These are phyloP conservation scores for Oenanthe sinensis DNA, from an alignment of 129 eudicot genomes.

Conservation along the genomic window DNA sequence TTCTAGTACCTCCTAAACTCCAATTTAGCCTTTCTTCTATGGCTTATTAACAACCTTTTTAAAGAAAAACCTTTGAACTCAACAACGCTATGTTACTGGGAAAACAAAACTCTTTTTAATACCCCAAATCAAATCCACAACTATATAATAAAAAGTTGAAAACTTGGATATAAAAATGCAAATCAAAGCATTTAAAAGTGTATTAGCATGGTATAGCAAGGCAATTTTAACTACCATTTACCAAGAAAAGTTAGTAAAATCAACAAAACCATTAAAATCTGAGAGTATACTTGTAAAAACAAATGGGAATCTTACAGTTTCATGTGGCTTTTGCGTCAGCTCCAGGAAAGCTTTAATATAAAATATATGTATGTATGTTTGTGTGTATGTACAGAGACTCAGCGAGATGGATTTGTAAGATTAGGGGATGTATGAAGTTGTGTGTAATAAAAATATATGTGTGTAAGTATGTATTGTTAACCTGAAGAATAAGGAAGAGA, in stretches of 20 bases:
- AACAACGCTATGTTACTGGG: too few species aligned
- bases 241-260: neutral
- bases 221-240: neutral
- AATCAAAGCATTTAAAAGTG: neutral
- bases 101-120: too few species aligned
- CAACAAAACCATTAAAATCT: neutral
- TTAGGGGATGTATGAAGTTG: neutral
- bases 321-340: neutral
- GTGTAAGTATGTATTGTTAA: too few species aligned
- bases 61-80: neutral
- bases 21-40: neutral
- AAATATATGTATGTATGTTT: neutral
- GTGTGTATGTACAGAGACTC: neutral
- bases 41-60: neutral
- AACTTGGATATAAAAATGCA: neutral
- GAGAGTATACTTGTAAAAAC: neutral
- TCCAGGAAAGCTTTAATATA: neutral
- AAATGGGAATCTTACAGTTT: neutral
- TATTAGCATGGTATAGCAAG: neutral
- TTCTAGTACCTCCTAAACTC: neutral
- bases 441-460: neutral
- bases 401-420: neutral
- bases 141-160: neutral
- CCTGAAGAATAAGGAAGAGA: neutral
- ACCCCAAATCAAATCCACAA: neutral